Percentiles rank a stretch among this genome's conserved stretches.
Evolutionary conservation across 805 yeast genomes (phyloP).

Genomic region (Yarrowia osloensis): DNA sequence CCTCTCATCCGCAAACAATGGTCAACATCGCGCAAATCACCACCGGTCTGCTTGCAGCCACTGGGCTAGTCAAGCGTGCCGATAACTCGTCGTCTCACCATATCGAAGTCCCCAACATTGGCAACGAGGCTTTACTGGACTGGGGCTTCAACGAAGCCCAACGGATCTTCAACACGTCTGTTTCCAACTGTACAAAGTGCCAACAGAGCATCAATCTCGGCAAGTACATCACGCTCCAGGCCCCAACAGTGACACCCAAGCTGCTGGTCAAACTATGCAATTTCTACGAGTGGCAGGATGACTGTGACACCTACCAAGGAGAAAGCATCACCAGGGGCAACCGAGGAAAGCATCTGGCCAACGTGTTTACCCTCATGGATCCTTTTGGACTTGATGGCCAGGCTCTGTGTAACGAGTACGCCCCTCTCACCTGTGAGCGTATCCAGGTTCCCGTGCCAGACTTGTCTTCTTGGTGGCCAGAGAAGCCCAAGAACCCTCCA

Average conservation of each 20-base stretch:
- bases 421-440: neutral
- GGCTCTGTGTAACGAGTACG: slow-evolving; percentile 52
- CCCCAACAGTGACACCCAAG: neutral
- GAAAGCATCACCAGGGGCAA: neutral
- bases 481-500: slow-evolving; percentile 51
- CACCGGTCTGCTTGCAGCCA: neutral
- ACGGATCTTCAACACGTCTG: neutral
- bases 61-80: slow-evolving; percentile 1
- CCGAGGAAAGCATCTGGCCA: slow-evolving; percentile 46
- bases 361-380: slow-evolving; percentile 54
- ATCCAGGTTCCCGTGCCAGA: neutral
- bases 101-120: neutral
- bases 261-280: slow-evolving; percentile 10
- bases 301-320: neutral
- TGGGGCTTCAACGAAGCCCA: slow-evolving; percentile 1
- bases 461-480: slow-evolving; percentile 35
- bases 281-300: neutral
- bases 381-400: slow-evolving; percentile 58
- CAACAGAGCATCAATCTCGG: slow-evolving; percentile 7
- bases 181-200: neutral
- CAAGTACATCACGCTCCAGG: neutral
- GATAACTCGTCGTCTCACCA: neutral
- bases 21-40: neutral
- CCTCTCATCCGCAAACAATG: neutral
- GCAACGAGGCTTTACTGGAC: neutral